phyloP scores from a whole-genome alignment of 441 rosid species.

The Flueggea neowawraea region DNA sequence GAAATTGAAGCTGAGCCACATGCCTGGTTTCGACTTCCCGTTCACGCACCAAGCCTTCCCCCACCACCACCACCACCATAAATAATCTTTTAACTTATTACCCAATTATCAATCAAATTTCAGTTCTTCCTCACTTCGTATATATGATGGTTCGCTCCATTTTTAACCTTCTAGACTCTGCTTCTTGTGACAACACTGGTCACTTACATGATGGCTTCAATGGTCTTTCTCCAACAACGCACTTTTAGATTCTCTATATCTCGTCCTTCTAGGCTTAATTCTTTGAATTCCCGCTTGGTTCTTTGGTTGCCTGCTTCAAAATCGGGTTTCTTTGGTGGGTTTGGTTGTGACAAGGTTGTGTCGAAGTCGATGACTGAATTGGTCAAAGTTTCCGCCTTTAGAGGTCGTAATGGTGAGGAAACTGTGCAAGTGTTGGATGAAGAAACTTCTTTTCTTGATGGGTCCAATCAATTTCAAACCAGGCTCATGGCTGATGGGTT shows the following conservation, averaged over 20 bases:
- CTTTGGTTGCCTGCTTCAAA: slow-evolving; percentile 16
- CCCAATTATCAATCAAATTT: neutral
- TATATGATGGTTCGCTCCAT: neutral
- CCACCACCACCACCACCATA: too few relatives aligned
- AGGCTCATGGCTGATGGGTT: slow-evolving; percentile 19
- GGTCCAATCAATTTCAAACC: slow-evolving; percentile 14
- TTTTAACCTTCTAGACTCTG: neutral
- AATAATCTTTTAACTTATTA: neutral
- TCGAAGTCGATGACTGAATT: slow-evolving; percentile 30
- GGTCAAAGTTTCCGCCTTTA: slow-evolving; percentile 23
- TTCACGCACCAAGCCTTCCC: too few relatives aligned
- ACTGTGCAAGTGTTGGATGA: slow-evolving; percentile 36
- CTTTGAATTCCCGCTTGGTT: slow-evolving; percentile 12
- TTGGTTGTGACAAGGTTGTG: slow-evolving; percentile 3
- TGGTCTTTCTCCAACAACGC: slow-evolving; percentile 19
- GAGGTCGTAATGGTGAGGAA: slow-evolving; percentile 30
- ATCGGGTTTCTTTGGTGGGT: slow-evolving; percentile 16
- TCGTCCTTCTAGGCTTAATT: slow-evolving; percentile 8
- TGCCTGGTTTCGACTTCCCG: neutral
- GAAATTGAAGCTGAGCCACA: neutral
- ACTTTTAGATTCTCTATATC: slow-evolving; percentile 7
- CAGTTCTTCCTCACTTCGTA: neutral
- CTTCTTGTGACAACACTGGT: neutral
- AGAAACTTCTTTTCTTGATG: slow-evolving; percentile 31
- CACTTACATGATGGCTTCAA: slow-evolving; percentile 27